Evolutionary conservation across 306 rosid species (phyloP).

Genomic region (Quercus parvula): DNA sequence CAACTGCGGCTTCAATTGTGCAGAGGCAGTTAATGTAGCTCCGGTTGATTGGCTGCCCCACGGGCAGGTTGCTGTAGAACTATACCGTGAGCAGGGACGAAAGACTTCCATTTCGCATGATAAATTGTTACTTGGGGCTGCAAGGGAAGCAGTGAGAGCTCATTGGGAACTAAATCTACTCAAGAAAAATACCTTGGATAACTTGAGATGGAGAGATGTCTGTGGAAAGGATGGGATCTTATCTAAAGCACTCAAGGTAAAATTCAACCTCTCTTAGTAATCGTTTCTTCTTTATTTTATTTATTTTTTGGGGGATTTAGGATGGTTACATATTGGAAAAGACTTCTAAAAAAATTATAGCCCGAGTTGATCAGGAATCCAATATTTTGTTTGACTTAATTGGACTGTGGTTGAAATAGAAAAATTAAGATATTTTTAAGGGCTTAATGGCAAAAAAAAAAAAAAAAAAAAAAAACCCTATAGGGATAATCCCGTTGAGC

Average conservation of each 20-base stretch:
- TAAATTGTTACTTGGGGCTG: conserved; percentile 93
- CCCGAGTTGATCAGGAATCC: neutral
- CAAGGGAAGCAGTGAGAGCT: conserved; percentile 97
- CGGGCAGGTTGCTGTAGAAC: conserved; percentile 87
- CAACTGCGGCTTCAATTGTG: conserved; percentile 98
- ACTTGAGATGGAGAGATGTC: conserved; percentile 76
- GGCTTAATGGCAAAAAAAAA: neutral
- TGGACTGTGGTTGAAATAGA: neutral
- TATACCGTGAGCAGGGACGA: conserved; percentile 80
- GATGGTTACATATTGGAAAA: neutral
- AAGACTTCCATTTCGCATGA: conserved; percentile 98
- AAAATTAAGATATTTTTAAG: neutral
- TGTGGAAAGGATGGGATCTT: conserved; percentile 89
- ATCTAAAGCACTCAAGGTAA: conserved; percentile 82
- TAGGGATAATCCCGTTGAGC: too few relatives aligned
- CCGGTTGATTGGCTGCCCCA: conserved; percentile 99
- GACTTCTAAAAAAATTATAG: neutral
- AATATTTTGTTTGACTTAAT: neutral
- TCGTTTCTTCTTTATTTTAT: neutral
- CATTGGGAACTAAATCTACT: conserved; percentile 91
- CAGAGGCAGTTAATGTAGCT: conserved; percentile 99
- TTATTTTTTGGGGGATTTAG: neutral
- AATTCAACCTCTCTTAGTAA: conserved; percentile 22
- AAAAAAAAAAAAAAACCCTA: neutral
- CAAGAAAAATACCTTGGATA: conserved; percentile 68